A percentile compares a stretch with the other conserved stretches of the same genome.
These are phyloP conservation scores for Auricularia heimuer DNA, from an alignment of 768 basidiomycete species.

Conservation along the genomic window DNA sequence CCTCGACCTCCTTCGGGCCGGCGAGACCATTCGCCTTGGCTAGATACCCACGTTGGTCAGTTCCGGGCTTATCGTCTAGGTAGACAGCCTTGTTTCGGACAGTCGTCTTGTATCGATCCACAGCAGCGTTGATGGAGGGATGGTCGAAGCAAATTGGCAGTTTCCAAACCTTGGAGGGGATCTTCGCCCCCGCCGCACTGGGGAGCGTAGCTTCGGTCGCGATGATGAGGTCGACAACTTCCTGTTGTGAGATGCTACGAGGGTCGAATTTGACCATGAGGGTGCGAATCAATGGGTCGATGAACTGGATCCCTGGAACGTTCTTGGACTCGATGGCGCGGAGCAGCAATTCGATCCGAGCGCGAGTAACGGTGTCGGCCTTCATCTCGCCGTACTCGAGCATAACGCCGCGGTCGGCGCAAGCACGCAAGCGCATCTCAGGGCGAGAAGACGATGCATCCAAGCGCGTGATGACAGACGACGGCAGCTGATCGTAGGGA, in stretches of 20 bases:
- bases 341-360: conserved; percentile 49
- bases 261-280: too few relatives aligned
- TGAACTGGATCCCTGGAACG: too few relatives aligned
- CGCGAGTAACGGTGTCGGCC: conserved; percentile 43
- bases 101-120: conserved; percentile 46
- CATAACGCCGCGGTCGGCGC: conserved; percentile 43
- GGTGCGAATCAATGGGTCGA: too few relatives aligned
- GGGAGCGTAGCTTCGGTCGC: too few relatives aligned
- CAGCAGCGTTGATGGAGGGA: conserved; percentile 43
- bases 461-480: not conserved
- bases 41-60: conserved; percentile 59
- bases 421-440: conserved; percentile 25
- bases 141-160: conserved; percentile 60
- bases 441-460: conserved; percentile 22
- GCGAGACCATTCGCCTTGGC: conserved; percentile 50
- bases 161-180: conserved; percentile 43
- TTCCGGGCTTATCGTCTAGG: conserved; percentile 24
- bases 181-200: conserved; percentile 11
- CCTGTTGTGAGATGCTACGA: too few relatives aligned
- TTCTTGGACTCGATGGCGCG: conserved; percentile 20
- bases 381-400: conserved; percentile 51
- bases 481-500: too few relatives aligned
- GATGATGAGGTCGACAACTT: too few relatives aligned
- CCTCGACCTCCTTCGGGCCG: conserved; percentile 33
- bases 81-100: conserved; percentile 51